These are phyloP conservation scores for Cyclotella distinguenda DNA, from an alignment of 108 stramenopile species.

Conservation along the genomic window DNA sequence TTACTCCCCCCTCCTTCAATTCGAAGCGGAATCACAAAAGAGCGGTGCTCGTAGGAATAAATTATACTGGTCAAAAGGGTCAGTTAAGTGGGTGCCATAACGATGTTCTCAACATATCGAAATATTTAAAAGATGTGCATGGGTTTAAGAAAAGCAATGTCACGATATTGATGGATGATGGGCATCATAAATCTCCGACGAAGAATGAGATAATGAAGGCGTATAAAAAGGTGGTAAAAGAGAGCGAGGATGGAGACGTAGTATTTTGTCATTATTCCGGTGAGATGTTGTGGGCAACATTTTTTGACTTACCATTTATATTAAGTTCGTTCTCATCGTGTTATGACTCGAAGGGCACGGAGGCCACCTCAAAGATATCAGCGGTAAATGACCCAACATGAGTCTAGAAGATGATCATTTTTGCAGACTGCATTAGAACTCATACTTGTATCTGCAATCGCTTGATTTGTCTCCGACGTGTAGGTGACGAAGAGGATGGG, in stretches of 20 bases:
- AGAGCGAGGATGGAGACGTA: slow-evolving; percentile 71
- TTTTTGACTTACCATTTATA: background rate
- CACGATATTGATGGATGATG: slow-evolving; percentile 92
- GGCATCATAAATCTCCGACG: slow-evolving; percentile 62
- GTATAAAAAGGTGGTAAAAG: slow-evolving; percentile 68
- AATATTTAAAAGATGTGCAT: slow-evolving; percentile 71
- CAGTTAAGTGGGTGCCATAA: slow-evolving; percentile 86
- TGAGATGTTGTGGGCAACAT: background rate
- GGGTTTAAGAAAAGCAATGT: slow-evolving; percentile 82
- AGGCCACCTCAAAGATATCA: slow-evolving; percentile 57
- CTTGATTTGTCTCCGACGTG: no score
- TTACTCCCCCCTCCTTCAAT: slow-evolving; percentile 43
- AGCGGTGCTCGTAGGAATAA: slow-evolving; percentile 88
- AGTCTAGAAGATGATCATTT: background rate
- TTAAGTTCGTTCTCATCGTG: background rate
- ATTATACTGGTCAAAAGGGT: slow-evolving; percentile 83
- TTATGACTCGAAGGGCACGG: slow-evolving; percentile 52
- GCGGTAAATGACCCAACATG: slow-evolving; percentile 23
- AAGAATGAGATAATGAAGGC: slow-evolving; percentile 74
- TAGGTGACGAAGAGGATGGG: slow-evolving; percentile 48
- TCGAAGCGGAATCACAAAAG: slow-evolving; percentile 43
- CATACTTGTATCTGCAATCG: no score
- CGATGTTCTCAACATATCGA: slow-evolving; percentile 70
- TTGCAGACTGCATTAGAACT: no score
- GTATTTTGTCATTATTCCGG: slow-evolving; percentile 82